Evolutionary conservation across 306 rosid species (phyloP), one percentile per base, ranked within the genome.

Genomic region (Inga oerstediana): DNA sequence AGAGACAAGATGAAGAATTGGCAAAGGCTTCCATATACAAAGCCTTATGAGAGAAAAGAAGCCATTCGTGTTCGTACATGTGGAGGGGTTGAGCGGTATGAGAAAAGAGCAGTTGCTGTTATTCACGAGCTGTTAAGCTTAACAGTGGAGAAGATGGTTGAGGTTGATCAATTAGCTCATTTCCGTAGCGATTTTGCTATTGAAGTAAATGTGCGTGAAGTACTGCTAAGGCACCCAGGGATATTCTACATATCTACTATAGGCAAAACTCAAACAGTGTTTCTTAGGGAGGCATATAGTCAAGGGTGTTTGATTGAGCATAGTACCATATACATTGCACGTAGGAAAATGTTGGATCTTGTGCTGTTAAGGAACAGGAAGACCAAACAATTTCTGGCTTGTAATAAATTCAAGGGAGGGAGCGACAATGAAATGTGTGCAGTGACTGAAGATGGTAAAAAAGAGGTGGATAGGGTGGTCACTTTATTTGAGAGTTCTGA

Each of bases 111-210:
- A 8, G 93, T 92, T 72, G 92, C 91, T 72, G 85, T 94, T 85
- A 89, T 94, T 89, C 97, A 91, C 32, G 97, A 94, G 87, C 82
- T 94, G 44, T 72, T 94, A 88, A 92, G 94, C 89, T 84, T 94
- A 94, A 92, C 96, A 30, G 91, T 90, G 72, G 97, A 91, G 84
- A 94, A 92, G 74, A 89, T 91, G 98, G 93, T 94, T 80, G 92
- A 86, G 84, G 88, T 92, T 45, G 97, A 94, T 76, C 92, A 88
- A 16, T 80, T 94, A 81, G 91, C 81, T 69, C 97, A 92, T 87
- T 91, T 94, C 74, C 79, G 85, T 44, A 88, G 84, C 82, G 96
- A 94, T 80, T 85, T 94, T 1, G 90, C 88, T 4, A 80, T 91
- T 20, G 88, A 81, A 52, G 94, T 89, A 68, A 92, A 94, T 79